Evolutionary conservation across 768 basidiomycete species (phyloP).

Genomic region (Phallus indusiatus): DNA sequence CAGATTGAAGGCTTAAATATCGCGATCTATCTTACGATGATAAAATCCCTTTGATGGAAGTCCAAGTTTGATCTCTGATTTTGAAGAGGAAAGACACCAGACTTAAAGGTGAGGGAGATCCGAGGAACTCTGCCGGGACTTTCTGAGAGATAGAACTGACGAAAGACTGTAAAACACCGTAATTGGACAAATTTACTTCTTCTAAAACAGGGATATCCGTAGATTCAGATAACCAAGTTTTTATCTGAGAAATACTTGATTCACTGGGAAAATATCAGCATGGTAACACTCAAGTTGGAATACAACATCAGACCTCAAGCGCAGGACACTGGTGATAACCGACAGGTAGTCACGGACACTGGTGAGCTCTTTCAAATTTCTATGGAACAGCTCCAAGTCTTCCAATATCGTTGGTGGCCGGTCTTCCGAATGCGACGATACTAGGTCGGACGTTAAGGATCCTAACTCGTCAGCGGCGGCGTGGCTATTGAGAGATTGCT

Average conservation of each 20-base stretch:
- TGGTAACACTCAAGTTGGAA: neutral
- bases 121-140: neutral
- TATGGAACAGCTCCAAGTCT: conserved; percentile 72
- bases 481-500: conserved; percentile 68
- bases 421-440: conserved; percentile 39
- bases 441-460: conserved; percentile 53
- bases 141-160: conserved; percentile 36
- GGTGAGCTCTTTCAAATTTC: conserved; percentile 66
- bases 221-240: conserved; percentile 15
- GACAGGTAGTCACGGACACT: conserved; percentile 69
- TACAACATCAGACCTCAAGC: conserved; percentile 48
- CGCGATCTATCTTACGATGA: conserved; percentile 39
- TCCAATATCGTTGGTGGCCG: conserved; percentile 64
- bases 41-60: conserved; percentile 56
- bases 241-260: neutral
- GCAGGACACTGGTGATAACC: conserved; percentile 59
- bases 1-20: neutral
- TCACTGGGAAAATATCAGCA: neutral
- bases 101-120: conserved; percentile 33
- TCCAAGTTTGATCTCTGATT: conserved; percentile 68
- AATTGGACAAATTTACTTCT: conserved; percentile 40
- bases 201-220: conserved; percentile 29
- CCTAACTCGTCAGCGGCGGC: conserved; percentile 70
- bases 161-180: conserved; percentile 53
- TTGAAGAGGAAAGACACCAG: conserved; percentile 52